Conservation (phyloP, 768 basidiomycete genomes). For the Termitomyces sp. region DNA sequence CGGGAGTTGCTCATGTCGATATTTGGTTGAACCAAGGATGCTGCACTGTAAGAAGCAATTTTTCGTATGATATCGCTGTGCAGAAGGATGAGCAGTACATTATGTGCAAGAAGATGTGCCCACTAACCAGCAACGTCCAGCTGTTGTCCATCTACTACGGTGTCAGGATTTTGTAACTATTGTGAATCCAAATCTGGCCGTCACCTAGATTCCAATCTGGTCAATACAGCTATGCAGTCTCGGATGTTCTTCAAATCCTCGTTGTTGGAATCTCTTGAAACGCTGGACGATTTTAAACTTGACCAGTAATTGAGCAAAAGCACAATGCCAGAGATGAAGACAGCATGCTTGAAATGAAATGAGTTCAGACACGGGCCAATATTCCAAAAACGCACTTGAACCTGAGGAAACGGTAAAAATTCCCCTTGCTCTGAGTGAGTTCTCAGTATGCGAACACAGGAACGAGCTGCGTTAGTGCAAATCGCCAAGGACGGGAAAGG, state of each 20-base stretch:
- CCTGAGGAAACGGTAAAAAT: conserved; percentile 26
- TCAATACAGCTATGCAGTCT: conserved; percentile 51
- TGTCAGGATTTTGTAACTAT: background rate
- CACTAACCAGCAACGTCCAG: conserved; percentile 37
- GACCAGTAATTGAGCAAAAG: conserved; percentile 68
- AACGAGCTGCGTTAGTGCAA: conserved; percentile 77
- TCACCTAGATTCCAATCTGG: conserved; percentile 34
- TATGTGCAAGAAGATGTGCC: background rate
- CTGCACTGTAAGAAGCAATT: conserved; percentile 24
- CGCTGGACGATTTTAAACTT: conserved; percentile 36
- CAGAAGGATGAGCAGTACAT: background rate
- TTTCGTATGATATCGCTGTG: conserved; percentile 33
- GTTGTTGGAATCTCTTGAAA: conserved; percentile 32
- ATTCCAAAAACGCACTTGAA: conserved; percentile 28
- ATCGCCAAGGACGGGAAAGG: conserved; percentile 66
- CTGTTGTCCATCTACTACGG: conserved; percentile 31
- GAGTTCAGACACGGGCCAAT: background rate
- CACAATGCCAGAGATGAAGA: conserved; percentile 42
- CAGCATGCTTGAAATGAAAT: conserved; percentile 23
- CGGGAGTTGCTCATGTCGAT: background rate
- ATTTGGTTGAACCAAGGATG: background rate
- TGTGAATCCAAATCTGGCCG: too few species aligned
- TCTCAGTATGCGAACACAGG: conserved; percentile 66
- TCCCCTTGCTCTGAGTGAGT: conserved; percentile 27
- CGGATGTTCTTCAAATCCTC: conserved; percentile 55